A percentile compares a stretch with the other conserved stretches of the same genome.
Conservation (phyloP, 768 basidiomycete genomes). For the Roridomyces roridus region DNA sequence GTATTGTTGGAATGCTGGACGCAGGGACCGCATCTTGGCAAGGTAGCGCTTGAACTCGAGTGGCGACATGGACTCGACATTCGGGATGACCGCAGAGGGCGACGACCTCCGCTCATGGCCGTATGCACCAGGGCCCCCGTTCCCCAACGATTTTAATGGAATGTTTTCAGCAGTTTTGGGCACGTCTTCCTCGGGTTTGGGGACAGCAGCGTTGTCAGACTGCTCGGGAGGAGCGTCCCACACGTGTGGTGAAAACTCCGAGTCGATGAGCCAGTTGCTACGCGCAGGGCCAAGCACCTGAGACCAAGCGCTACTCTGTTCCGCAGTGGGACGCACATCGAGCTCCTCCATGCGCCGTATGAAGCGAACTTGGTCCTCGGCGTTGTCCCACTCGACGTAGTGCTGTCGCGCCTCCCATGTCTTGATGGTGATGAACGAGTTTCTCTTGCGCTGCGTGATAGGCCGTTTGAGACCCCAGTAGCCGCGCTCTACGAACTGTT, state of each 20-base stretch:
- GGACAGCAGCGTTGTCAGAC: neutral
- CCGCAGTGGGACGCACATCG: constrained; percentile 43
- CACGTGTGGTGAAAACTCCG: constrained; percentile 44
- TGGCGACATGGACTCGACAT: constrained; percentile 66
- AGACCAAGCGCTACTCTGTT: constrained; percentile 41
- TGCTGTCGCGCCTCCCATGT: constrained; percentile 75
- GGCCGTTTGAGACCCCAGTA: constrained; percentile 90
- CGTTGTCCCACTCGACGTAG: constrained; percentile 80
- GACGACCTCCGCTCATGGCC: constrained; percentile 22
- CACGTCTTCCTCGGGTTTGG: neutral
- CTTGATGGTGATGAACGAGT: constrained; percentile 70
- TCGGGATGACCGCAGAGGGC: constrained; percentile 41
- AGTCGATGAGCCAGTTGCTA: constrained; percentile 48
- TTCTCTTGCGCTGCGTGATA: constrained; percentile 67
- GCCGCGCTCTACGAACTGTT: constrained; percentile 75
- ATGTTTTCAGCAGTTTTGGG: constrained; percentile 6
- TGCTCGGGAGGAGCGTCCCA: neutral
- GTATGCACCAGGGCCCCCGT: constrained; percentile 34
- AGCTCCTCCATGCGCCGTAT: constrained; percentile 73
- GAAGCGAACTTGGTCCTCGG: constrained; percentile 69
- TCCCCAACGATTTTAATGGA: constrained; percentile 27
- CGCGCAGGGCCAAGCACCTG: constrained; percentile 41
- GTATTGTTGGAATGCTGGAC: constrained; percentile 61
- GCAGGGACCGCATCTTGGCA: constrained; percentile 57
- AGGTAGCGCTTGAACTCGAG: constrained; percentile 66